A percentile compares a stretch with the other conserved stretches of the same genome.
Evolutionary conservation across 169 alveolate species (phyloP).

Genomic region (Theileria parva): DNA sequence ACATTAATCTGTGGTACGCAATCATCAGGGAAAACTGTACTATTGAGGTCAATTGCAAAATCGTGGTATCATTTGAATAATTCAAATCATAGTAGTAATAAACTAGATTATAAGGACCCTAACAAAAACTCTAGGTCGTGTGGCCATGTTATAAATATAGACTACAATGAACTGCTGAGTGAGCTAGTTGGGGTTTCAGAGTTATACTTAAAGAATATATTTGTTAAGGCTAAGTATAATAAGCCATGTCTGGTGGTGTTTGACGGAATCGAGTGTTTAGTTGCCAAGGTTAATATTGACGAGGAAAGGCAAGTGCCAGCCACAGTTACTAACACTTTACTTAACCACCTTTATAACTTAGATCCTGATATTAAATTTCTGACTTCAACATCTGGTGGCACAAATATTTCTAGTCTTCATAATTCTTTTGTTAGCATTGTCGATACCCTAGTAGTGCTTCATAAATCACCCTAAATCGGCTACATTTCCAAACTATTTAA

Average conservation of each 20-base stretch:
- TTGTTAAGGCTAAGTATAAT: constrained; percentile 42
- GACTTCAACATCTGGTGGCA: constrained; percentile 42
- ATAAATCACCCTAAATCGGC: not conserved
- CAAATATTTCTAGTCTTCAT: constrained; percentile 15
- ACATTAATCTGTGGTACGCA: constrained; percentile 48
- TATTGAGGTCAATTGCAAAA: constrained; percentile 44
- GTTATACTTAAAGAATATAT: constrained; percentile 33
- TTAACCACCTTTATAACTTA: constrained; percentile 32
- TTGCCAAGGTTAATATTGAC: not conserved
- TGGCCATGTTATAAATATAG: constrained; percentile 33
- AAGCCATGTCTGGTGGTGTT: constrained; percentile 48
- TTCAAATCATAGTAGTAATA: not conserved
- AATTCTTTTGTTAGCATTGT: constrained; percentile 22
- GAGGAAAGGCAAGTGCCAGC: constrained; percentile 30
- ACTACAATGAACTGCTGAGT: constrained; percentile 47
- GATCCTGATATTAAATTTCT: constrained; percentile 46
- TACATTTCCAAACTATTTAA: too few relatives aligned
- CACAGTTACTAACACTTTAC: constrained; percentile 53
- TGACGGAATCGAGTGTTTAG: constrained; percentile 55
- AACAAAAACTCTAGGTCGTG: not conserved
- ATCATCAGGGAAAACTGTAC: constrained; percentile 52
- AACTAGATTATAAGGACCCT: not conserved
- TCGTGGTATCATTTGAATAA: constrained; percentile 22
- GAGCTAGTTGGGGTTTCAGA: constrained; percentile 65
- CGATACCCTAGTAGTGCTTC: constrained; percentile 17